Conservation (phyloP, 2,329 filamentous ascomycete genomes). For the Fusarium tricinctum region DNA sequence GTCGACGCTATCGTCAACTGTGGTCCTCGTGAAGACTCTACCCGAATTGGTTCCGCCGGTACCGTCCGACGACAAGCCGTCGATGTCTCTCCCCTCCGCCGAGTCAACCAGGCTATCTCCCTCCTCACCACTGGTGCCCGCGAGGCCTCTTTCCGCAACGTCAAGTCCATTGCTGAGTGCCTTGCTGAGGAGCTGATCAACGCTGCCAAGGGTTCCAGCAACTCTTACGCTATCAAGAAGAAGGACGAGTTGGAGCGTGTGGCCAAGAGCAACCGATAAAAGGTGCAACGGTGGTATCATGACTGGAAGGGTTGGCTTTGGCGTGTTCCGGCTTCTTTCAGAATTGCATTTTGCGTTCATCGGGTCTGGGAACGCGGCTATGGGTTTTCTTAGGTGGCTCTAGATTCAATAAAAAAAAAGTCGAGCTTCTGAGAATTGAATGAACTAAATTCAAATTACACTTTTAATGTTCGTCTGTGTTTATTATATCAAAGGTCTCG, state of each 20-base stretch:
- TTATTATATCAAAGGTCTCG: not conserved
- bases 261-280: conserved; percentile 99
- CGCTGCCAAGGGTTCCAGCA: conserved; percentile 99
- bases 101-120: conserved; percentile 99
- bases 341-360: conserved; percentile 64
- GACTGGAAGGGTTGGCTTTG: conserved; percentile 58
- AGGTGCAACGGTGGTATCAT: conserved; percentile 53
- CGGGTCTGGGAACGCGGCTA: conserved; percentile 62
- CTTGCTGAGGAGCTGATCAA: conserved; percentile 99
- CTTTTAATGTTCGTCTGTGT: conserved; percentile 19
- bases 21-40: conserved; percentile 99
- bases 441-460: conserved; percentile 49
- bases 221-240: conserved; percentile 99
- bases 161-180: conserved; percentile 99
- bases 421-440: conserved; percentile 58
- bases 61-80: conserved; percentile 99
- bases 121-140: conserved; percentile 99
- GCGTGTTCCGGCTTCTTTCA: conserved; percentile 63
- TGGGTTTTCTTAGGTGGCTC: conserved; percentile 60
- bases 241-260: conserved; percentile 99
- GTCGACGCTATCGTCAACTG: conserved; percentile 99
- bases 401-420: conserved; percentile 61
- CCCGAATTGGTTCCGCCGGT: conserved; percentile 99
- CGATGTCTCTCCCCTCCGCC: conserved; percentile 99
- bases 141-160: conserved; percentile 99